Percentiles rank a stretch among this genome's conserved stretches.
Evolutionary conservation across 225 moss, liverwort and hornwort genomes (phyloP).

Genomic region (Pseudoscleropodium purum): DNA sequence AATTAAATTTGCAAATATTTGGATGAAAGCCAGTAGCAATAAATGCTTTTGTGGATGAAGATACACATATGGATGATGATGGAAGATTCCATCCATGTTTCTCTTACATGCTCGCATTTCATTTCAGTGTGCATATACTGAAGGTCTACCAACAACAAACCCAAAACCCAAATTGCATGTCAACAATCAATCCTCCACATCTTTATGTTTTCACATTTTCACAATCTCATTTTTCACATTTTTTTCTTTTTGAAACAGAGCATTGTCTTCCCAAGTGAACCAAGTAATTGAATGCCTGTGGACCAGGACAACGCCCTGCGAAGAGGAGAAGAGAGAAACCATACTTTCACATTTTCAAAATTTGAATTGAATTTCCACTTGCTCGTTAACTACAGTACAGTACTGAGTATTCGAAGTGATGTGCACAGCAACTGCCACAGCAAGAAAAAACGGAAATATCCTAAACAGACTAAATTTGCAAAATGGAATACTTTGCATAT

Average conservation of each 20-base stretch:
- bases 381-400: background rate
- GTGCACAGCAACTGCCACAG: background rate
- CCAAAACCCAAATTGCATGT: background rate
- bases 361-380: background rate
- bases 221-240: too few species aligned
- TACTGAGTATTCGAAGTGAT: background rate
- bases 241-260: background rate
- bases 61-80: background rate
- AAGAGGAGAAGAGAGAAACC: too few species aligned
- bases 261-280: background rate
- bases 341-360: background rate
- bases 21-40: background rate
- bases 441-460: background rate
- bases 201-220: background rate
- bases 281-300: background rate
- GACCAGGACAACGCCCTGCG: background rate
- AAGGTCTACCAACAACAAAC: background rate
- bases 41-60: background rate
- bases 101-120: background rate
- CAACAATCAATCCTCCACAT: background rate
- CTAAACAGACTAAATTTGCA: background rate
- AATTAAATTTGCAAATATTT: background rate
- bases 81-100: background rate
- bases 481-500: background rate
- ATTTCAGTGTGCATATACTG: background rate